Conservation (phyloP, 768 basidiomycete genomes). For the Termitomyces sp. region DNA sequence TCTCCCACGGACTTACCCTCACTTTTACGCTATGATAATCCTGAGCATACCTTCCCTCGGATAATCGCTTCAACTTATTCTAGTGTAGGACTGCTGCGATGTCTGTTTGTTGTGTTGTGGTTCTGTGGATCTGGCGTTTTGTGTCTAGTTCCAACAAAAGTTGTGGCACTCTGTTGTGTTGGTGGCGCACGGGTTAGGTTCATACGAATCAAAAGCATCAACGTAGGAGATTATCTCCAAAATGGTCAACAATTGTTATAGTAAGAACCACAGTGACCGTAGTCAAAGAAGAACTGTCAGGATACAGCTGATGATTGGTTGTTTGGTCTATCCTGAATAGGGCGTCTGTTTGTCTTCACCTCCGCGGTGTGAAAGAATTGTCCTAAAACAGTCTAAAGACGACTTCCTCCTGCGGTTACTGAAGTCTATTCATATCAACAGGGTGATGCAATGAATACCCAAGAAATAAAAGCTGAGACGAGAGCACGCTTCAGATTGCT, state of each 20-base stretch:
- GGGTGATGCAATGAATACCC: background rate
- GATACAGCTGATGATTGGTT: too few species aligned
- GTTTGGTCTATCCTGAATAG: slow-evolving; percentile 1
- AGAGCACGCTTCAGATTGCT: background rate
- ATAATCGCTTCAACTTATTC: background rate
- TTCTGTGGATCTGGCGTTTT: background rate
- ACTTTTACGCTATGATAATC: background rate
- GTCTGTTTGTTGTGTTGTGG: background rate
- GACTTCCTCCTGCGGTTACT: background rate
- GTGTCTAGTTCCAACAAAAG: background rate
- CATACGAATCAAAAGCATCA: background rate
- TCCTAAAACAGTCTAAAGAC: background rate
- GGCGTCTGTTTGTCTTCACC: slow-evolving; percentile 9
- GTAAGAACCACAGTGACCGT: background rate
- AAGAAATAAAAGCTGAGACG: background rate
- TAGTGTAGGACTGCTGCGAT: background rate
- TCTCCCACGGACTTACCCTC: background rate
- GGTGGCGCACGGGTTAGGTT: background rate
- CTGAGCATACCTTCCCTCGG: background rate
- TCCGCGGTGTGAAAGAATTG: background rate
- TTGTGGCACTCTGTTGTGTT: background rate
- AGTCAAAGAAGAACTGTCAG: background rate
- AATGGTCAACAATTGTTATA: background rate
- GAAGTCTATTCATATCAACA: background rate
- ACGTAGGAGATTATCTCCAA: background rate